Conservation (phyloP, 169 alveolate genomes). For the Eimeria zaria region DNA sequence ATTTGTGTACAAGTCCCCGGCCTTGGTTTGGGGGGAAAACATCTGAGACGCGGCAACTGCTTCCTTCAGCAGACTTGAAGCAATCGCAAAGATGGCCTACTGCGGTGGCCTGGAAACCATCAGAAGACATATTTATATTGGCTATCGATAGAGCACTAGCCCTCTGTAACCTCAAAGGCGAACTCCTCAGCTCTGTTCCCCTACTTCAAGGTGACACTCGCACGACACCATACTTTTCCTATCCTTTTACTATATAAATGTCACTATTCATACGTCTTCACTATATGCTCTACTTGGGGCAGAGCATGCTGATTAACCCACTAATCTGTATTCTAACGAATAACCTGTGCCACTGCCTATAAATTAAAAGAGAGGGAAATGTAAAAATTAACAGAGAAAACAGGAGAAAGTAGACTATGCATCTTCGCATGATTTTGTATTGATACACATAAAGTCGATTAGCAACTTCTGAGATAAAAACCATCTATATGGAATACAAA, state of each 20-base stretch:
- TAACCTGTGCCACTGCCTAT: background rate
- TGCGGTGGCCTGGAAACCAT: conserved; percentile 29
- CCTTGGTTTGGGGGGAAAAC: background rate
- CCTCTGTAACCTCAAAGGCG: background rate
- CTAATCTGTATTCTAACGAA: background rate
- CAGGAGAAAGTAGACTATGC: too few relatives aligned
- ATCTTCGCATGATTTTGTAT: too few relatives aligned
- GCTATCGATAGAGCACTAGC: background rate
- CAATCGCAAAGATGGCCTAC: background rate
- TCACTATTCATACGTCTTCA: background rate
- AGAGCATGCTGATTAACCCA: background rate
- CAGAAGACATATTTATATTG: background rate
- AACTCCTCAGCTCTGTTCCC: background rate
- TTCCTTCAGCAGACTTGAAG: background rate
- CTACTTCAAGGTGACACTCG: background rate
- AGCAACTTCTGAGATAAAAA: too few relatives aligned
- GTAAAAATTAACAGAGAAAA: too few relatives aligned
- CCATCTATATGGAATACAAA: too few relatives aligned
- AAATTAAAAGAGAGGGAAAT: too few relatives aligned
- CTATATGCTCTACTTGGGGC: background rate
- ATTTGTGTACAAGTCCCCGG: conserved; percentile 4
- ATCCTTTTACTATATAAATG: too few relatives aligned
- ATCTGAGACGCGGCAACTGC: background rate
- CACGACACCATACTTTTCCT: background rate
- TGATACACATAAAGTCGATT: too few relatives aligned